These are phyloP conservation scores for Umbellularia californica DNA, from an alignment of 164 flowering plant genomes.

Conservation along the genomic window DNA sequence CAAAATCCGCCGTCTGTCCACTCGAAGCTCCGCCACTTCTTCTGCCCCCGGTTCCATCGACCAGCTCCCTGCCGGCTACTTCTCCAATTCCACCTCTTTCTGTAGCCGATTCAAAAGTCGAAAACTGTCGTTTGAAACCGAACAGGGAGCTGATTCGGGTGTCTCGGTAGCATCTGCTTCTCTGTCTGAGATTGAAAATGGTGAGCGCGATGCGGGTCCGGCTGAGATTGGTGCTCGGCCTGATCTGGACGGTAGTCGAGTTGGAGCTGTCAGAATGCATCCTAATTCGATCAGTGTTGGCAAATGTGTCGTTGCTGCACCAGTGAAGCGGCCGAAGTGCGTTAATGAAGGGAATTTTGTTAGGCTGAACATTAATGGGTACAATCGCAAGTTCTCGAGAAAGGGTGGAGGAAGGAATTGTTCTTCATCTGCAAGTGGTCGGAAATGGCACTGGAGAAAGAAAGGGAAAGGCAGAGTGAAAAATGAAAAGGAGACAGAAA, in stretches of 20 bases:
- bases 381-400: slow-evolving; percentile 44
- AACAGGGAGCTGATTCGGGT: slow-evolving; percentile 9
- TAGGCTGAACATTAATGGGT: slow-evolving; percentile 66
- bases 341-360: slow-evolving; percentile 80
- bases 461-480: slow-evolving; percentile 25
- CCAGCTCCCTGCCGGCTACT: slow-evolving; percentile 40
- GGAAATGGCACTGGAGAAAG: slow-evolving; percentile 28
- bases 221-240: neutral
- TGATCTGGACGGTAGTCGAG: neutral
- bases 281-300: slow-evolving; percentile 15
- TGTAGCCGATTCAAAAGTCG: slow-evolving; percentile 24
- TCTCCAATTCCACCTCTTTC: slow-evolving; percentile 46
- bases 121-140: slow-evolving; percentile 20
- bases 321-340: slow-evolving; percentile 22
- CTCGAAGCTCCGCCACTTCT: slow-evolving; percentile 8
- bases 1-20: slow-evolving; percentile 28
- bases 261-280: slow-evolving; percentile 24
- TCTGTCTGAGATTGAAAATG: slow-evolving; percentile 1
- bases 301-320: neutral
- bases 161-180: neutral
- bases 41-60: slow-evolving; percentile 17
- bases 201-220: neutral
- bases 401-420: slow-evolving; percentile 21
- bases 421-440: neutral
- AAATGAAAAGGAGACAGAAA: slow-evolving; percentile 24